Conservation (phyloP, 2,329 filamentous ascomycete species). For the Lomentospora prolificans region DNA sequence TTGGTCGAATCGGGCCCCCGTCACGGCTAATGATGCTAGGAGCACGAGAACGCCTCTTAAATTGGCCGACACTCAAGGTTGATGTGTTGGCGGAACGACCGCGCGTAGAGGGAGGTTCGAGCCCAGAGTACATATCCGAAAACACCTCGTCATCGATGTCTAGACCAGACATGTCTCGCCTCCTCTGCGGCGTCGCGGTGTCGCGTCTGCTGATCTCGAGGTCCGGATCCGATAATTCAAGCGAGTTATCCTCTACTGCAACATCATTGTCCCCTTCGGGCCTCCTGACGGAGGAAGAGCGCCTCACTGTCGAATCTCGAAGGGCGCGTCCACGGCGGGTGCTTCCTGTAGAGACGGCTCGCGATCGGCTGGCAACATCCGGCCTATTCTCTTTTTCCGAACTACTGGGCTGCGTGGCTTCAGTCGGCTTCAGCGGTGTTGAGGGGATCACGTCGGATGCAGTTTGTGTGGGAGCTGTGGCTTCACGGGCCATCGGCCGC, state of each 20-base stretch:
- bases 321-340: constrained; percentile 1
- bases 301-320: constrained; percentile 12
- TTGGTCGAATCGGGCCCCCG: constrained; percentile 41
- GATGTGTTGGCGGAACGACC: constrained; percentile 33
- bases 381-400: constrained; percentile 9
- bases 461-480: background rate
- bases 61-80: constrained; percentile 34
- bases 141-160: constrained; percentile 40
- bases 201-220: constrained; percentile 18
- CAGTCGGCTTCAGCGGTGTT: constrained; percentile 16
- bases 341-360: constrained; percentile 7
- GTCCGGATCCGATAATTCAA: background rate
- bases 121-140: constrained; percentile 25
- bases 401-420: constrained; percentile 12
- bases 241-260: constrained; percentile 6
- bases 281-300: constrained; percentile 26
- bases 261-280: constrained; percentile 23
- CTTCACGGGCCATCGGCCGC: constrained; percentile 9
- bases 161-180: constrained; percentile 35
- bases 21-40: constrained; percentile 42
- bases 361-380: constrained; percentile 17
- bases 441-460: constrained; percentile 4
- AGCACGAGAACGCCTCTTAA: constrained; percentile 35
- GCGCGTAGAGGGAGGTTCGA: constrained; percentile 26
- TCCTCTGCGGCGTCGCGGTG: constrained; percentile 22